Base-by-base conservation (phyloP, 2,329 filamentous ascomycete genomes). In the Harringtonia lauricola region DNA sequence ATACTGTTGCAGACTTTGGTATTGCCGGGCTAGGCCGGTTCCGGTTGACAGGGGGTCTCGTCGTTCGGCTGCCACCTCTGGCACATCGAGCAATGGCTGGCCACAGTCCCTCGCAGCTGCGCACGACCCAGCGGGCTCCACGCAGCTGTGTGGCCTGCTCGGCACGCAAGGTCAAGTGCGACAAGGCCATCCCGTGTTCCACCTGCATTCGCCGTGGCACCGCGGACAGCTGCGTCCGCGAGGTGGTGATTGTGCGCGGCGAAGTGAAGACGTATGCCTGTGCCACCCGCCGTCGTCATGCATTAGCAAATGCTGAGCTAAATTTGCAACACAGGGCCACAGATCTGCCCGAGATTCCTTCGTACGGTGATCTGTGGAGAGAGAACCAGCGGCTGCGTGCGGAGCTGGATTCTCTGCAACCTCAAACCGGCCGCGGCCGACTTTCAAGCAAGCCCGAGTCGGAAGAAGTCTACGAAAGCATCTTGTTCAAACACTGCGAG, bases 111-210 rank as follows among this genome's bases (percentile, higher is more conserved):
- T n/a, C n/a, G n/a, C n/a, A n/a, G n/a, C 33, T 42, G 17, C 29
- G 38, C 13, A 34, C 33, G 8, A 37, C 54, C 1, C 54, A 57
- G 43, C 43, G 51, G 29, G 51, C 51, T 5, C 55, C 54, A 10
- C 49, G 51, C 3, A 53, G 49, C 37, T 56, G 55, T 39, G 35
- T 42, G 9, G 36, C 48, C 6, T 57, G 55, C 30, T 41, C 52
- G 2, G 47, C 48, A 9, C 53, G 54, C 41, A 54, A 55, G 41
- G 51, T 56, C 22, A 48, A 47, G 39, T 56, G 54, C 35, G 50
- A 56, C 45, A 57, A 57, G 37, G 41, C 30, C 3, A 45, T 53
- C 3, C 53, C 55, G 3, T 56, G 54, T 26, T 45, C 47, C 13
- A 51, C 47, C 4, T 56, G 53, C 40, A 49, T 56, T 38, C 43